Evolutionary conservation across 805 yeast species (phyloP), one percentile per base, ranked within the genome.

Genomic region (Kuraishia molischiana): DNA sequence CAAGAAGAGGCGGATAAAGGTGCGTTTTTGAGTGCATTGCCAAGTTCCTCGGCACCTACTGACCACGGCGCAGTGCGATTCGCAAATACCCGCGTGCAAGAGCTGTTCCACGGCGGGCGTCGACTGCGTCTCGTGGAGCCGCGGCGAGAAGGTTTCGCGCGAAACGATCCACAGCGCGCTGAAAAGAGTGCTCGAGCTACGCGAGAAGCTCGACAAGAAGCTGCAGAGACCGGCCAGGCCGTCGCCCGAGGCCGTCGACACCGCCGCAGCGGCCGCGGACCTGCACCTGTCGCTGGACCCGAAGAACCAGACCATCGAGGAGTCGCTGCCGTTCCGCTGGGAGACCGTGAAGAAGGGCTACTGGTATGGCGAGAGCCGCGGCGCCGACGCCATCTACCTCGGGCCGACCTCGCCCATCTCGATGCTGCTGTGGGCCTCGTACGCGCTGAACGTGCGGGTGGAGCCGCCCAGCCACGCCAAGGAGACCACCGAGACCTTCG

Each of bases 381-480:
- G 26, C 10, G 10, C 26, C 8, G 26, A 22, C 11, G 26, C 26
- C 11, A 22, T 22, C 11, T 47, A 42, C 24, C 46, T 45, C 44
- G 51, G 51, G 2, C 49, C 52, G 1, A 30, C 43, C 5, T 48
- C 51, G 1, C 33, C 38, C 2, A 34, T 39, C 10, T 35, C 48
- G 3, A 38, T 47, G 40, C 34, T 40, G 5, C 31, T 42, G 13
- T 34, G 39, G 40, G 31, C 41, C 5, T 38, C 51, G 5, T 36
- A 32, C 14, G 20, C 43, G 29, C 33, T 45, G 9, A 18, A 32
- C 3, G 11, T 46, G 14, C 31, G 29, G 11, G 5, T 13, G 1
- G 37, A 36, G 22, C 9, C 21, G 4, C n/a, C 19, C 9, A 21
- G 34, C 13, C 3, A 32, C 26, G 14, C 36, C 1, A 9, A n/a